Conservation (phyloP, 2,329 filamentous ascomycete species). For the Fusarium buxicola region DNA sequence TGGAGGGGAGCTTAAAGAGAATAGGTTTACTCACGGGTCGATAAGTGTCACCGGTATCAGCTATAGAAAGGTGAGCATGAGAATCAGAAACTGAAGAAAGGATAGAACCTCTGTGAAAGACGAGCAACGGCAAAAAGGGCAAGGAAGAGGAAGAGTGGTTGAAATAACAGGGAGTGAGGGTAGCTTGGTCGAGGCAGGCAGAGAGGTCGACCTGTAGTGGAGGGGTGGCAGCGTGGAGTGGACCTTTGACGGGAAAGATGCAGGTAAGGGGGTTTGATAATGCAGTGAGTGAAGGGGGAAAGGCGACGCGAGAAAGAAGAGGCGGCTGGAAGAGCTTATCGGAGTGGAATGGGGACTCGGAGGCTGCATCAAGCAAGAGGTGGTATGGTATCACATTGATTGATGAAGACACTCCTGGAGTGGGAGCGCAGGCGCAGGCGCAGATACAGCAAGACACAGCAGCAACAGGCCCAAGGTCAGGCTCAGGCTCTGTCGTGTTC, state of each 20-base stretch:
- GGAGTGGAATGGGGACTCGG: constrained; percentile 48
- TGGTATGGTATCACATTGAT: constrained; percentile 53
- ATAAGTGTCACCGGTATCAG: constrained; percentile 71
- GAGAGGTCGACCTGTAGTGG: constrained; percentile 44
- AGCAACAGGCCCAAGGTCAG: constrained; percentile 23
- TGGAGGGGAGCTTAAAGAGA: constrained; percentile 27
- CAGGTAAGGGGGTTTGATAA: constrained; percentile 56
- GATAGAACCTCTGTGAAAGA: constrained; percentile 42
- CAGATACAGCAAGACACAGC: constrained; percentile 35
- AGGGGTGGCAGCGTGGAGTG: constrained; percentile 56
- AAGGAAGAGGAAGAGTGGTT: constrained; percentile 46
- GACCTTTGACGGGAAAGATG: constrained; percentile 60
- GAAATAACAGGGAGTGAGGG: constrained; percentile 50
- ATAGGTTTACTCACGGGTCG: constrained; percentile 64
- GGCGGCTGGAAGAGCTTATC: constrained; percentile 44
- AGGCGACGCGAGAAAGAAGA: constrained; percentile 48
- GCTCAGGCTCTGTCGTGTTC: constrained; percentile 36
- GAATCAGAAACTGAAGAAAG: constrained; percentile 40
- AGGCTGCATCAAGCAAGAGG: constrained; percentile 50
- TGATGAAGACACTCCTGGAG: constrained; percentile 49
- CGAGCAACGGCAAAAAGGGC: constrained; percentile 43
- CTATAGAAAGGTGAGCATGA: constrained; percentile 59
- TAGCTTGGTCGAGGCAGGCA: constrained; percentile 43
- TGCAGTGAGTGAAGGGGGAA: constrained; percentile 48
- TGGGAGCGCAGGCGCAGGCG: constrained; percentile 40